Percentiles rank a stretch among this genome's conserved stretches.
Evolutionary conservation across 2,329 filamentous ascomycete species (phyloP).

Genomic region (Colletotrichum simmondsii): DNA sequence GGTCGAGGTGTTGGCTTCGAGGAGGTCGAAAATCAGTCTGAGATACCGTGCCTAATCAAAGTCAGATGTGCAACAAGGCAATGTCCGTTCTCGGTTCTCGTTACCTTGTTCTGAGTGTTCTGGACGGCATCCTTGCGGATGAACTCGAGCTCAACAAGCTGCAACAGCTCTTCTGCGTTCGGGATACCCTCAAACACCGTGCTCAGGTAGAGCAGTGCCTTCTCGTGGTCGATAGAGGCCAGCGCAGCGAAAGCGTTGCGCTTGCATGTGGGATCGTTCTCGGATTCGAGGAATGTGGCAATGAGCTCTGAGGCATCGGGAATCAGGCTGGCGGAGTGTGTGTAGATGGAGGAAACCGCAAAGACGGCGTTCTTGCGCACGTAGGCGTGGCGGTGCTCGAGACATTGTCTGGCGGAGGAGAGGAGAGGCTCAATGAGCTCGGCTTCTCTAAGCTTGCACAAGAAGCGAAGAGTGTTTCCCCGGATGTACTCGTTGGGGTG

Average conservation of each 20-base stretch:
- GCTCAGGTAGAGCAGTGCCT: constrained; percentile 88
- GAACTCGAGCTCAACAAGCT: constrained; percentile 95
- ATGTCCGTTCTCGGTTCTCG: constrained; percentile 35
- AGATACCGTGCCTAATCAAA: constrained; percentile 80
- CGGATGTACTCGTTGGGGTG: constrained; percentile 98
- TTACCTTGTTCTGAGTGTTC: constrained; percentile 92
- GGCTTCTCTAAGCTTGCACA: constrained; percentile 94
- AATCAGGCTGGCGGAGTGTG: constrained; percentile 90
- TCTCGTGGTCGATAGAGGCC: constrained; percentile 91
- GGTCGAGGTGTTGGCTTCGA: constrained; percentile 92
- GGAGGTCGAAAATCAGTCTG: constrained; percentile 92
- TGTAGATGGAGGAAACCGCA: constrained; percentile 90
- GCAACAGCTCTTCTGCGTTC: constrained; percentile 92
- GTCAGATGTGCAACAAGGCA: constrained; percentile 2
- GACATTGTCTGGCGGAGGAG: constrained; percentile 89
- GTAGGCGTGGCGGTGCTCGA: constrained; percentile 96
- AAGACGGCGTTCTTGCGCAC: constrained; percentile 98
- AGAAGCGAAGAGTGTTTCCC: constrained; percentile 96
- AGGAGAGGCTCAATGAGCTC: constrained; percentile 97
- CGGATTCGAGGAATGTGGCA: constrained; percentile 86
- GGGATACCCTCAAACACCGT: constrained; percentile 92
- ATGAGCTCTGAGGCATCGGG: constrained; percentile 96
- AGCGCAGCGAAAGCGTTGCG: constrained; percentile 96
- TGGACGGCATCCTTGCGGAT: constrained; percentile 97
- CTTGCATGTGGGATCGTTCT: constrained; percentile 96